Evolutionary conservation across 1,284 basidiomycete genomes (phyloP).

Genomic region (Rhodotorula sp.): DNA sequence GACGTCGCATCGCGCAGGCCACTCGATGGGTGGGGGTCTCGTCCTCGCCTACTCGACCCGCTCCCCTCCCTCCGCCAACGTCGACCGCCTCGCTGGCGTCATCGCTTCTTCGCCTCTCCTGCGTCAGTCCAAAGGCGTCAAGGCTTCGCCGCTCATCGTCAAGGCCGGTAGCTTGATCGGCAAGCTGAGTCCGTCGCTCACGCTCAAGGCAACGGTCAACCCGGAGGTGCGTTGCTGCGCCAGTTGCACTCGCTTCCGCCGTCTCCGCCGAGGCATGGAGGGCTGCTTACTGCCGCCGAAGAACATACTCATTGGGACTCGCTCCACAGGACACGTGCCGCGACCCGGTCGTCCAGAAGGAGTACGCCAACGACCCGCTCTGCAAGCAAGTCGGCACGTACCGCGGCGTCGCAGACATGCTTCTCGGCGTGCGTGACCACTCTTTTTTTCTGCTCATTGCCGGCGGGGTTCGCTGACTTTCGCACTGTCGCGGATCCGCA

Average conservation of each 20-base stretch:
- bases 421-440: slow-evolving; percentile 43
- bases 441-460: too few relatives aligned
- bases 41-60: slow-evolving; percentile 48
- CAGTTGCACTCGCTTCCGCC: too few relatives aligned
- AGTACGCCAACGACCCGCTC: slow-evolving; percentile 44
- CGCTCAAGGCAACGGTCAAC: slow-evolving; percentile 40
- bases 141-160: slow-evolving; percentile 28
- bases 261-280: too few relatives aligned
- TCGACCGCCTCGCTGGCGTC: slow-evolving; percentile 47
- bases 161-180: slow-evolving; percentile 38
- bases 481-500: background rate
- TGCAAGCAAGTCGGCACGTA: slow-evolving; percentile 44
- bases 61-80: slow-evolving; percentile 36
- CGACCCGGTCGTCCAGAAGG: slow-evolving; percentile 38
- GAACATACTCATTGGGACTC: background rate
- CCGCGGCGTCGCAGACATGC: slow-evolving; percentile 47
- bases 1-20: slow-evolving; percentile 31
- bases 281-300: too few relatives aligned
- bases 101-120: slow-evolving; percentile 48
- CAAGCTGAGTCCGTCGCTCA: slow-evolving; percentile 24
- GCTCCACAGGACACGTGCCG: slow-evolving; percentile 37
- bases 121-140: slow-evolving; percentile 40
- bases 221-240: slow-evolving; percentile 21
- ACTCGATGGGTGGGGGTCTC: slow-evolving; percentile 52
- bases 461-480: background rate